Base-by-base conservation (phyloP, 2,329 filamentous ascomycete species). In the Hypoxylon sp. region DNA sequence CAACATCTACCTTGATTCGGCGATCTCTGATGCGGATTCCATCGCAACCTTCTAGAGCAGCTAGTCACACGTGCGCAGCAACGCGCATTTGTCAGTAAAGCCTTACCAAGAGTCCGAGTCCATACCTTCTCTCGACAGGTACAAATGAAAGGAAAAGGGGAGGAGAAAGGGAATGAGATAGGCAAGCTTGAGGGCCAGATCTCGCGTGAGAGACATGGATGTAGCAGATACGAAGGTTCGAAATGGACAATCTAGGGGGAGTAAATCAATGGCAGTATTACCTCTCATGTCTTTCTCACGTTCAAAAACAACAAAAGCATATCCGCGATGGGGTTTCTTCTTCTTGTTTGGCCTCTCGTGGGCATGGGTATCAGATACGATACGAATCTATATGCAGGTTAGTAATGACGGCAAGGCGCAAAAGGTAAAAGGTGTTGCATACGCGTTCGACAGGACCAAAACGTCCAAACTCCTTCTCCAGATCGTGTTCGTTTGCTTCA, bases 251-350 rank as follows among this genome's bases (percentile, higher is more conserved):
- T 64, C 67, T 68, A 64, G 64, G 64, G 64, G 62, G n/a, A n/a
- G n/a, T n/a, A 67, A 70, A 72, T 68, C 64, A 71, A 69, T 75
- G 71, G 71, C 69, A 70, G 73, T 74, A 77, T 84, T 95, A 97
- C 92, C 91, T 91, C 95, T 95, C 92, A 97, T 97, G 71, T 97
- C 94, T 74, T 93, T 92, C 75, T 97, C 94, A 71, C 90, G 88
- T 74, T 97, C 93, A 70, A 93, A 99, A 45, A 97, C 90, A 63
- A 99, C 88, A 69, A 99, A 99, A 55, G 91, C 94, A 73, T 99
- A 99, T 56, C 94, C 94, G 66, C 88, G 82, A 68, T 95, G 90
- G 40, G 87, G 77, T 76, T 91, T 91, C 69, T 88, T 88, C 69
- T 90, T 87, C 75, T 92, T 91, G 66, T 87, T 89, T 48, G 80